Evolutionary conservation across 208 protist genomes (phyloP).

Genomic region (Herpetomonas tarakana): DNA sequence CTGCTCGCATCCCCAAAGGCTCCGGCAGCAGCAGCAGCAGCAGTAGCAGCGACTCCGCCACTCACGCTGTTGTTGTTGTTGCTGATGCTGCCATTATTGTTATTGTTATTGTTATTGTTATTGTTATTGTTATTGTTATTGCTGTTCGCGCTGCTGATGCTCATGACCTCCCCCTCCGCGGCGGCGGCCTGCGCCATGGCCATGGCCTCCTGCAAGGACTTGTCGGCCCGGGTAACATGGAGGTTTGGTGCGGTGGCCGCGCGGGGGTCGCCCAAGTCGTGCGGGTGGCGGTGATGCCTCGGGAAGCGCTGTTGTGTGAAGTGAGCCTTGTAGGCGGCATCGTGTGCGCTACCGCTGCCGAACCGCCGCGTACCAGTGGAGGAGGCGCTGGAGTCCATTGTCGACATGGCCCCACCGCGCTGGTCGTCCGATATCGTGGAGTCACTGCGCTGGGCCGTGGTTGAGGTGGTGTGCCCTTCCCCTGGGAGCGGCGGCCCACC

Average conservation of each 20-base stretch:
- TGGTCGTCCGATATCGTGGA: background rate
- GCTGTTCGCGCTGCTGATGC: background rate
- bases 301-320: background rate
- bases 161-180: background rate
- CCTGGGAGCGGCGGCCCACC: too few species aligned
- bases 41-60: too few species aligned
- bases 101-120: conserved; percentile 2
- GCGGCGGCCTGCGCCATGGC: background rate
- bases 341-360: background rate
- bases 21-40: too few species aligned
- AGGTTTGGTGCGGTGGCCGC: background rate
- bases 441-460: too few species aligned
- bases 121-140: conserved; percentile 6
- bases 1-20: too few species aligned
- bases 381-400: background rate
- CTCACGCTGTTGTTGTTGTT: too few species aligned
- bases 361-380: background rate
- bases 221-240: background rate
- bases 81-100: background rate
- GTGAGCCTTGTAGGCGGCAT: background rate
- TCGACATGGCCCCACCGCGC: background rate
- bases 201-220: background rate
- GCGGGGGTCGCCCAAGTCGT: background rate
- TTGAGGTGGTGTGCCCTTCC: too few species aligned
- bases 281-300: background rate